Conservation (phyloP, 2,329 filamentous ascomycete genomes). For the Lecanicillium sp. region DNA sequence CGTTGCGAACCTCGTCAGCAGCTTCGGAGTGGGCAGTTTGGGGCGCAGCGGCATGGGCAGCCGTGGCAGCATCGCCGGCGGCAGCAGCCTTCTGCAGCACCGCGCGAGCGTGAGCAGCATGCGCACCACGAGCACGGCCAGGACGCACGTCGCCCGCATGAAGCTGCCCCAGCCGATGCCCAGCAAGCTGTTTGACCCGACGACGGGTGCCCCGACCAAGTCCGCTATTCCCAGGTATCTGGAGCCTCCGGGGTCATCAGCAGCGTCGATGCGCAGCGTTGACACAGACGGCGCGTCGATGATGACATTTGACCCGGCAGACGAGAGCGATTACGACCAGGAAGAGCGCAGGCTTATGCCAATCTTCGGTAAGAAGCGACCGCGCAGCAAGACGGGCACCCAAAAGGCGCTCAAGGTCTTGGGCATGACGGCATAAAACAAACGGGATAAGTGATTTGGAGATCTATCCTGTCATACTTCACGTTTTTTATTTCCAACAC, state of each 20-base stretch:
- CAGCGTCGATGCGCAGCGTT: neutral
- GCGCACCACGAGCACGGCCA: neutral
- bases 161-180: neutral
- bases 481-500: too few species aligned
- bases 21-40: too few species aligned
- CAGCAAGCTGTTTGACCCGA: neutral
- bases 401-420: constrained; percentile 50
- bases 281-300: constrained; percentile 10
- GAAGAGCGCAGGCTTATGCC: constrained; percentile 50
- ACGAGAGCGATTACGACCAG: constrained; percentile 38
- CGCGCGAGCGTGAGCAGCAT: constrained; percentile 3
- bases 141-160: constrained; percentile 1
- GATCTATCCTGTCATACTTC: neutral
- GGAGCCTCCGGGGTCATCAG: neutral
- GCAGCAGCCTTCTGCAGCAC: neutral
- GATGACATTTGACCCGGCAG: constrained; percentile 31
- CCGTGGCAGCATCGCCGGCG: neutral
- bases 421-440: constrained; percentile 33
- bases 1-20: neutral
- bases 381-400: constrained; percentile 35
- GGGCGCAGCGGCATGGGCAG: constrained; percentile 1
- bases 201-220: neutral
- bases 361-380: constrained; percentile 34
- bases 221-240: constrained; percentile 1
- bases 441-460: neutral